These are phyloP conservation scores for Gyrodon lividus DNA, from an alignment of 768 basidiomycete species.

Conservation along the genomic window DNA sequence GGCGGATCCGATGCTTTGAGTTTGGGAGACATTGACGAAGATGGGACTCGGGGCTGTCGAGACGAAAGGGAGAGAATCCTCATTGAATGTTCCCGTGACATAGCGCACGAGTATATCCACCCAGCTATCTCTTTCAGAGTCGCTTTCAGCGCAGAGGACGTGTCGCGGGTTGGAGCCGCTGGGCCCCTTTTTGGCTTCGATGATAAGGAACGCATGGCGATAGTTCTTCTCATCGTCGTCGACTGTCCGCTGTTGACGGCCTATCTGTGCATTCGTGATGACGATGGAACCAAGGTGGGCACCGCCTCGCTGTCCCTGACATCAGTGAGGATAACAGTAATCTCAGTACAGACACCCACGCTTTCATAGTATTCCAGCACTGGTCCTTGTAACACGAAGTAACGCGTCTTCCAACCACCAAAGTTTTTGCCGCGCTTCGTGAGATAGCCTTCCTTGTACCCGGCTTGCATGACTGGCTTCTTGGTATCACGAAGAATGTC, in stretches of 20 bases:
- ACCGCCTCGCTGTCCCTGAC: slow-evolving; percentile 71
- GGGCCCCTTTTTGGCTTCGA: slow-evolving; percentile 78
- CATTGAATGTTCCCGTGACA: slow-evolving; percentile 77
- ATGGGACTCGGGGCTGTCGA: slow-evolving; percentile 34
- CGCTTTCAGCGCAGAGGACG: slow-evolving; percentile 95
- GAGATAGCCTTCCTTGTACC: slow-evolving; percentile 92
- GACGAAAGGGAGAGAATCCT: slow-evolving; percentile 53
- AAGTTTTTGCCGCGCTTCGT: slow-evolving; percentile 98
- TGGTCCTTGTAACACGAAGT: slow-evolving; percentile 89
- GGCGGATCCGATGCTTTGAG: slow-evolving; percentile 28
- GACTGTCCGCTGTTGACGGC: slow-evolving; percentile 78
- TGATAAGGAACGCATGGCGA: slow-evolving; percentile 95
- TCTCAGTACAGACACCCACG: slow-evolving; percentile 52
- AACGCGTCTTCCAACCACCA: slow-evolving; percentile 96
- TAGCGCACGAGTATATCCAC: slow-evolving; percentile 91
- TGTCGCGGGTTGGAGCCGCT: slow-evolving; percentile 75
- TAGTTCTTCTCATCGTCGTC: slow-evolving; percentile 88
- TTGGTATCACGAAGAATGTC: slow-evolving; percentile 78
- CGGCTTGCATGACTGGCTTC: slow-evolving; percentile 74
- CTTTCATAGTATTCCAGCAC: slow-evolving; percentile 93
- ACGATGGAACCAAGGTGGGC: slow-evolving; percentile 86
- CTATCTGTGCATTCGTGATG: slow-evolving; percentile 93
- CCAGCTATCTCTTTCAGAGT: slow-evolving; percentile 91
- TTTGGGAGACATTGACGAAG: slow-evolving; percentile 24
- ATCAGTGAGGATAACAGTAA: slow-evolving; percentile 10